Percentiles rank a stretch among this genome's conserved stretches.
Evolutionary conservation across 2,329 filamentous ascomycete genomes (phyloP).

Genomic region (Leptographium lundbergii): DNA sequence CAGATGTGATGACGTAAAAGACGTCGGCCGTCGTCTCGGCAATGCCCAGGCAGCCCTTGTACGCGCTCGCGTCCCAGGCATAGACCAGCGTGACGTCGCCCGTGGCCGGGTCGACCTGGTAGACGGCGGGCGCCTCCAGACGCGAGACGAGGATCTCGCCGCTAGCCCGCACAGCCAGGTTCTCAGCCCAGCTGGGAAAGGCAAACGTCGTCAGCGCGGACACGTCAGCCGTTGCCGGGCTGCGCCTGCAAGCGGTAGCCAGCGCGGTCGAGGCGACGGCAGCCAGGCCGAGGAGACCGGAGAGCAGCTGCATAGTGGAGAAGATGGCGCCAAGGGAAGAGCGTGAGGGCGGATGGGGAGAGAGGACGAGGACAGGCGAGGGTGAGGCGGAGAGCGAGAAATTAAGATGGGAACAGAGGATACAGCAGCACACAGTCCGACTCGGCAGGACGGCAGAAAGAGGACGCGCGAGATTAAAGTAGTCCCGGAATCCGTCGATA

Average conservation of each 20-base stretch:
- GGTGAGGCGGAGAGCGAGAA: background rate
- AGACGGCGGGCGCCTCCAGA: slow-evolving; percentile 19
- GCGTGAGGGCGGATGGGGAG: background rate
- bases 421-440: background rate
- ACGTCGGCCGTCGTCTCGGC: slow-evolving; percentile 20
- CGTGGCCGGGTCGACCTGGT: slow-evolving; percentile 18
- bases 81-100: slow-evolving; percentile 16
- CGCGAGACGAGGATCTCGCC: slow-evolving; percentile 22
- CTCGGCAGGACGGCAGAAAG: background rate
- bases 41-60: slow-evolving; percentile 20
- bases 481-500: background rate
- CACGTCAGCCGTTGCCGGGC: background rate
- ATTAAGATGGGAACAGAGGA: background rate
- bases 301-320: background rate
- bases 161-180: slow-evolving; percentile 23
- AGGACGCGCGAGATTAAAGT: background rate
- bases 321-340: no score
- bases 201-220: background rate
- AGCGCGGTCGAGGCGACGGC: background rate
- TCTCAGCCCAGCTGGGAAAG: slow-evolving; percentile 16
- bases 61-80: slow-evolving; percentile 13
- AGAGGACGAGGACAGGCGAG: background rate
- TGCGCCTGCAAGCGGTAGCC: background rate
- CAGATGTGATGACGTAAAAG: slow-evolving; percentile 19
- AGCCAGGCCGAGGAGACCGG: background rate